Evolutionary conservation across 2,329 filamentous ascomycete species (phyloP).

Genomic region (Fusarium siculi): DNA sequence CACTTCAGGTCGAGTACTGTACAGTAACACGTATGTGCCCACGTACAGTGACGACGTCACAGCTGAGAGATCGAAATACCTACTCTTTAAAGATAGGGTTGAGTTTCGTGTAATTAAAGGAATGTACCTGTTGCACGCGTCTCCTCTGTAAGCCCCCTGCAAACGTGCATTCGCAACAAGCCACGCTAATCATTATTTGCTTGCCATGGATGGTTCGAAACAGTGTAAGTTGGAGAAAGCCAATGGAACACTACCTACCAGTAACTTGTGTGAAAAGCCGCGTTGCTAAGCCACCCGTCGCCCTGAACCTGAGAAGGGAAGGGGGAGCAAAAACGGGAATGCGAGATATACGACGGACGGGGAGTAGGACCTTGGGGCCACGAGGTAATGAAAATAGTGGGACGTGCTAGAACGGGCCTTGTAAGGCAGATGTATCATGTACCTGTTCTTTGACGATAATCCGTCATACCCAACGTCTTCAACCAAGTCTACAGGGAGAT

Average conservation of each 20-base stretch:
- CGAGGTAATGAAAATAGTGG: constrained; percentile 19
- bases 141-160: constrained; percentile 15
- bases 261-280: constrained; percentile 4
- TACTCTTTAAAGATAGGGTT: constrained; percentile 1
- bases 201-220: constrained; percentile 2
- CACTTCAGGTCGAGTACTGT: neutral
- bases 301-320: constrained; percentile 6
- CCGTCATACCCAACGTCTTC: neutral
- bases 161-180: constrained; percentile 19
- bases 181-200: neutral
- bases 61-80: neutral
- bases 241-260: neutral
- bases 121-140: constrained; percentile 29
- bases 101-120: neutral
- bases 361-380: constrained; percentile 9
- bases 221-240: neutral
- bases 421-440: neutral
- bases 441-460: neutral
- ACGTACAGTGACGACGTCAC: constrained; percentile 40
- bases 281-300: constrained; percentile 33
- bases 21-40: constrained; percentile 33
- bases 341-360: constrained; percentile 42
- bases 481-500: neutral
- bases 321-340: constrained; percentile 29
- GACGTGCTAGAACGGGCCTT: constrained; percentile 16